Percentiles rank a stretch among this genome's conserved stretches.
phyloP scores from a whole-genome alignment of 805 yeast genomes.

The Schizosaccharomyces lindneri region DNA sequence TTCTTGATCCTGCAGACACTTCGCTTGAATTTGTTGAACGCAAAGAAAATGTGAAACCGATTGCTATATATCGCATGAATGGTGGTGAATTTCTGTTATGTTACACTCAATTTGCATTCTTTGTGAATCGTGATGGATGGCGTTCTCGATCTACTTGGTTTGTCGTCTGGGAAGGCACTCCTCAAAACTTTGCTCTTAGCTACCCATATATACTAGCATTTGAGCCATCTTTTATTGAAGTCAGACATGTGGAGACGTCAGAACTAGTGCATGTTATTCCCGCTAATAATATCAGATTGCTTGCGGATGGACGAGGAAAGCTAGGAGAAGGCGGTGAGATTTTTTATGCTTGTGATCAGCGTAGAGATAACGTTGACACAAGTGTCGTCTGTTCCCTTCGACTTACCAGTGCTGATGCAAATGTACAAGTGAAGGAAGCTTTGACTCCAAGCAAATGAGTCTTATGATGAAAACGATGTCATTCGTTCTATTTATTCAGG shows the following conservation, averaged over 20 bases:
- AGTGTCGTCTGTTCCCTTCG: slow-evolving; percentile 1
- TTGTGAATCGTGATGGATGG: slow-evolving; percentile 91
- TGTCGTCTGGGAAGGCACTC: slow-evolving; percentile 89
- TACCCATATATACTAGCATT: slow-evolving; percentile 84
- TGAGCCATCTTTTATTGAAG: slow-evolving; percentile 73
- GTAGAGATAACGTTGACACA: neutral
- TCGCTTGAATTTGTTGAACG: slow-evolving; percentile 81
- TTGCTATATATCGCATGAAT: slow-evolving; percentile 74
- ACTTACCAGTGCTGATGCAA: neutral
- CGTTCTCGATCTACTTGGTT: slow-evolving; percentile 82
- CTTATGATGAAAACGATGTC: too few species aligned
- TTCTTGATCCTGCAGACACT: slow-evolving; percentile 94
- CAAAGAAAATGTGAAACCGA: slow-evolving; percentile 61
- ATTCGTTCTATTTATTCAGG: neutral
- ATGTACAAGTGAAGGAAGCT: too few species aligned
- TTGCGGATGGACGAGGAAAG: slow-evolving; percentile 3
- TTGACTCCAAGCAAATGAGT: too few species aligned
- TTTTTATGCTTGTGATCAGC: slow-evolving; percentile 1
- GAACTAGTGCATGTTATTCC: slow-evolving; percentile 67
- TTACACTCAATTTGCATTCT: slow-evolving; percentile 82
- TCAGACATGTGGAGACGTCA: slow-evolving; percentile 71
- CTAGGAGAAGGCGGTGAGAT: slow-evolving; percentile 3
- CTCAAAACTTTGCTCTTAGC: slow-evolving; percentile 76
- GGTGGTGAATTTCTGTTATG: slow-evolving; percentile 56
- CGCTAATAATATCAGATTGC: slow-evolving; percentile 71